Conservation (phyloP, 1,284 basidiomycete genomes). For the Serendipita sp. region DNA sequence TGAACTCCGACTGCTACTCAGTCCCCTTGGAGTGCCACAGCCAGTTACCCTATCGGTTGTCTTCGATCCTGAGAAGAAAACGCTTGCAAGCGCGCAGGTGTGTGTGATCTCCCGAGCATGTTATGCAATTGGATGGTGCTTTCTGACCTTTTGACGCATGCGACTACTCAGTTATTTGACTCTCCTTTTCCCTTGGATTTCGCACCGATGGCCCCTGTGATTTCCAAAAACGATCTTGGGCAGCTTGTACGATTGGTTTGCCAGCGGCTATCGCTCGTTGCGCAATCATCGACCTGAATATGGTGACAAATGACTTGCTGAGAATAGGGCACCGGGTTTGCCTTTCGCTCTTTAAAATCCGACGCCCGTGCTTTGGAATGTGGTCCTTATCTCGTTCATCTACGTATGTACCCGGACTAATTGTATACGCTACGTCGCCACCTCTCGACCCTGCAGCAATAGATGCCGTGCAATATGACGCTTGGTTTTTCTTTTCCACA, state of each 20-base stretch:
- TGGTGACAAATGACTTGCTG: neutral
- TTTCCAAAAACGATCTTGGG: neutral
- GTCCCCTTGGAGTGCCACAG: neutral
- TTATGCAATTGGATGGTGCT: neutral
- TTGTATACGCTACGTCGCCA: neutral
- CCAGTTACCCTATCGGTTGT: neutral
- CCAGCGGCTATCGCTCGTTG: neutral
- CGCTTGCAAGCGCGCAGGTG: slow-evolving; percentile 1
- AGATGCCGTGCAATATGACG: neutral
- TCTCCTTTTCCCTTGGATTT: neutral
- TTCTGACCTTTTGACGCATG: neutral
- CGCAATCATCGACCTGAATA: neutral
- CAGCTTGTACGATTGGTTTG: neutral
- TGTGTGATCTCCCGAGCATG: neutral
- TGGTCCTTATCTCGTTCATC: neutral
- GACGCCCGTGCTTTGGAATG: neutral
- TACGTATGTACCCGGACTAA: neutral
- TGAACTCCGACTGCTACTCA: neutral
- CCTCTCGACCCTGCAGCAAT: neutral
- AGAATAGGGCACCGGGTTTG: slow-evolving; percentile 1
- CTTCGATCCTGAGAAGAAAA: neutral
- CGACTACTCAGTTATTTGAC: neutral
- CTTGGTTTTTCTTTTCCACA: neutral
- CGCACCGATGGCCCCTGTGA: neutral
- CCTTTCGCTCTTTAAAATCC: neutral